Evolutionary conservation across 352 stramenopile species (phyloP).

Genomic region (Globisporangium nunn): DNA sequence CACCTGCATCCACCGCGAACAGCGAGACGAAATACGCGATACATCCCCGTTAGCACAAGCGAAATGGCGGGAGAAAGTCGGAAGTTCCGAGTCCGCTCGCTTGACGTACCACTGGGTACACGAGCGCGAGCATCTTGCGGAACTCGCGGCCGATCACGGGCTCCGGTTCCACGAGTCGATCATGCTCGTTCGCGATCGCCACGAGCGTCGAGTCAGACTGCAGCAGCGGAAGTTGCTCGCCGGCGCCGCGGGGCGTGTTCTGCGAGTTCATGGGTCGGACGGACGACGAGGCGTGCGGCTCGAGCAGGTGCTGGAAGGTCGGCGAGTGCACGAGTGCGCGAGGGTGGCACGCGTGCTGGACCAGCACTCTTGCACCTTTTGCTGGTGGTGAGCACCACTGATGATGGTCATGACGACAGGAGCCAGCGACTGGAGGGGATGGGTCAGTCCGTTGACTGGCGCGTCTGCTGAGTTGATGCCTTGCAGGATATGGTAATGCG

Average conservation of each 20-base stretch:
- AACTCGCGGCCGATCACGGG: constrained; percentile 14
- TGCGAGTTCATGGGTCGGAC: not conserved
- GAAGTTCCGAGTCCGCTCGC: too few species aligned
- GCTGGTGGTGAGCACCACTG: too few species aligned
- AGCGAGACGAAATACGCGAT: not conserved
- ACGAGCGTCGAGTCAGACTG: constrained; percentile 8
- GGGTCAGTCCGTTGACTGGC: not conserved
- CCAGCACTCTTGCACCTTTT: too few species aligned
- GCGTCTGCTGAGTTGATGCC: not conserved
- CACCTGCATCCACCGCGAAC: constrained; percentile 1
- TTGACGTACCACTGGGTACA: constrained; percentile 18
- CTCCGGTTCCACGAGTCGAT: constrained; percentile 19
- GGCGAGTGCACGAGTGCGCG: too few species aligned
- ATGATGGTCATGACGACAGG: too few species aligned
- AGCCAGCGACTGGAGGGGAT: not conserved
- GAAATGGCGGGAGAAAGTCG: not conserved
- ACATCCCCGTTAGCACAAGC: not conserved
- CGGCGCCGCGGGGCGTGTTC: not conserved
- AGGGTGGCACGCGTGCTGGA: too few species aligned
- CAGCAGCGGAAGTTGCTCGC: constrained; percentile 2
- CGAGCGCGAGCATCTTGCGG: constrained; percentile 15
- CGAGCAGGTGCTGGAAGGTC: too few species aligned
- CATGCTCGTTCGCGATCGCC: constrained; percentile 14
- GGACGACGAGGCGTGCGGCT: too few species aligned
- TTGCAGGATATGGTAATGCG: not conserved